Evolutionary conservation across 2,329 filamentous ascomycete genomes (phyloP), one percentile per base, ranked within the genome.

Genomic region (Elsinoe batatas): DNA sequence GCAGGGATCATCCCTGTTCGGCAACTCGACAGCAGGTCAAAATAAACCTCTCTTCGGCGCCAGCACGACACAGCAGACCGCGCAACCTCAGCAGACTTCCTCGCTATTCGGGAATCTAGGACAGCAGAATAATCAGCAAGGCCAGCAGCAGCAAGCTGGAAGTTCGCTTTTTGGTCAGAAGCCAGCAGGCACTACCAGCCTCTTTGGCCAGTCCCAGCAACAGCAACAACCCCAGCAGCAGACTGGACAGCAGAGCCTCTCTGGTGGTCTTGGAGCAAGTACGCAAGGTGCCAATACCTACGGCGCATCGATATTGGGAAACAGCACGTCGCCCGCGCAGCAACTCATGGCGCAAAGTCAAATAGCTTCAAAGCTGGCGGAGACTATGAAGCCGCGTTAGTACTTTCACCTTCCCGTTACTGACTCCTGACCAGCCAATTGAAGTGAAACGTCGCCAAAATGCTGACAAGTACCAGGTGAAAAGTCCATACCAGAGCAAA

Each of bases 401-500:
- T 49, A 33, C 38, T 33, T 18, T 56, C 22, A 36, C 44, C 33
- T 15, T 55, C 2, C 3, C 5, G 8, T 30, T 7, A 30, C 26
- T 5, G 2, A 7, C 26, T 30, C 26, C 2, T 5, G 4, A 7
- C 7, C 5, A 30, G 26, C 4, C 4, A 30, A 3, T 2, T 30
- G 26, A 7, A 5, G 7, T 30, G 26, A 30, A 2, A n/a, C n/a
- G 4, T 30, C 26, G 7, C 5, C 26, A 3, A 8, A 2, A 8
- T 30, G 47, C 61, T 64, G 50, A 59, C 53, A 54, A 35, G 61
- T 56, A 50, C 58, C 57, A 82, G 81, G 77, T 62, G 84, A 90
- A 66, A 89, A 89, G 68, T 81, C 83, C 47, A 79, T 91, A 43
- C 77, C 82, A 17, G 84, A 90, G 57, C 87, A 91, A 68, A 87